Base-by-base conservation (phyloP, 805 yeast species). In the Lachancea dasiensis region DNA sequence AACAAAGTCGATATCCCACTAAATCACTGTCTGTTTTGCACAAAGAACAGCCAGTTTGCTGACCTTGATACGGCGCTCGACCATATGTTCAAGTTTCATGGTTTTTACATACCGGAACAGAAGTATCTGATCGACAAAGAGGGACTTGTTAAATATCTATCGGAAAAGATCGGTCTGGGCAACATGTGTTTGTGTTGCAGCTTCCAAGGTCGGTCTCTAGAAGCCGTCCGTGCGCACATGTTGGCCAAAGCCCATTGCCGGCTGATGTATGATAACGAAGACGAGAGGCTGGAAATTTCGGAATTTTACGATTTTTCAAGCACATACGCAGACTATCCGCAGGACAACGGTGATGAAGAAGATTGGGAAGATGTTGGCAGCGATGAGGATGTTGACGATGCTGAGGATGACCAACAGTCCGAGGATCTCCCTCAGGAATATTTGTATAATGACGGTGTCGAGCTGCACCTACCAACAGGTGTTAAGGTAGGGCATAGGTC, bases 181-280 rank as follows among this genome's bases (percentile, higher is more conserved):
- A 87, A 87, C 51, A 74, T 89, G 44, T 92, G 98, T 61, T 66
- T 92, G 39, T 75, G 73, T 22, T 92, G 98, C 60, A 69, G 74
- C 30, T 90, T 75, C 57, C 95, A 89, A 65, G 97, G 97, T 18
- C 73, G 78, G 52, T 74, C 83, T 21, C 58, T 90, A 20, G 94
- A 85, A 49, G 85, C 95, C 16, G 92, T 82, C 2, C 79, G 95
- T 53, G 89, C 86, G 19, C 98, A 92, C 58, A 87, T 92, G 97
- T 45, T 71, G 6, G 69, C 81, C 17, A 92, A 92, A 65, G 77
- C 83, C 46, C 98, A 92, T 61, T 83, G 89, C 67, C 75, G 75
- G 56, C 77, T 92, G 37, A 97, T 97, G 3, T 92, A 86, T 59
- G 97, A 92, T 51, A 59, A 73, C 4, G 87, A 83, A 43, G 78